Evolutionary conservation across 257 asterid species (phyloP).

Genomic region (Scutellaria barbata): DNA sequence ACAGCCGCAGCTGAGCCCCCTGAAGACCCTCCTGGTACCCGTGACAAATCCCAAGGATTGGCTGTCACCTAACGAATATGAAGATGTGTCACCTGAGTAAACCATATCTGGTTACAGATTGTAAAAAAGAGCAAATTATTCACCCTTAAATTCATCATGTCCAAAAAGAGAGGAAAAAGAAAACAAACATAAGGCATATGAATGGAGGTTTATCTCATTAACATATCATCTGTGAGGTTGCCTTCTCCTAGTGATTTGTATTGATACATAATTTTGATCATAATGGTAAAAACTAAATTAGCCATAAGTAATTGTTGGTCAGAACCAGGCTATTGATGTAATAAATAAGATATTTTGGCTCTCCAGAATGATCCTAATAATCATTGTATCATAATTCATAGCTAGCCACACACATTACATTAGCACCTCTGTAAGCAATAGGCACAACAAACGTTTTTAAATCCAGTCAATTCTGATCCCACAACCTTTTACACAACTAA

Average conservation of each 20-base stretch:
- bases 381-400: no score
- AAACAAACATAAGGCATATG: slow-evolving; percentile 2
- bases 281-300: background rate
- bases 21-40: slow-evolving; percentile 99
- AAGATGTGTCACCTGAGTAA: slow-evolving; percentile 85
- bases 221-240: slow-evolving; percentile 8
- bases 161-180: background rate
- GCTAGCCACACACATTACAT: no score
- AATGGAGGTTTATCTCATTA: slow-evolving; percentile 14
- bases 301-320: background rate
- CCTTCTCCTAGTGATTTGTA: background rate
- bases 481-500: no score
- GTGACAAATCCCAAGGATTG: slow-evolving; percentile 95
- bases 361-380: no score
- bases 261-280: background rate
- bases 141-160: slow-evolving; percentile 21
- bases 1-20: slow-evolving; percentile 99
- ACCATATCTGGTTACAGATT: slow-evolving; percentile 54
- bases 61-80: slow-evolving; percentile 90
- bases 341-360: background rate
- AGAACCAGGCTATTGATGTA: background rate
- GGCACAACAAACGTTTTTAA: no score
- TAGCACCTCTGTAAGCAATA: no score
- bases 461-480: no score
- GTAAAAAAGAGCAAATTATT: slow-evolving; percentile 29